A percentile compares a stretch with the other conserved stretches of the same genome.
Conservation (phyloP, 495 filamentous ascomycete species). For the Cairneyella variabilis region DNA sequence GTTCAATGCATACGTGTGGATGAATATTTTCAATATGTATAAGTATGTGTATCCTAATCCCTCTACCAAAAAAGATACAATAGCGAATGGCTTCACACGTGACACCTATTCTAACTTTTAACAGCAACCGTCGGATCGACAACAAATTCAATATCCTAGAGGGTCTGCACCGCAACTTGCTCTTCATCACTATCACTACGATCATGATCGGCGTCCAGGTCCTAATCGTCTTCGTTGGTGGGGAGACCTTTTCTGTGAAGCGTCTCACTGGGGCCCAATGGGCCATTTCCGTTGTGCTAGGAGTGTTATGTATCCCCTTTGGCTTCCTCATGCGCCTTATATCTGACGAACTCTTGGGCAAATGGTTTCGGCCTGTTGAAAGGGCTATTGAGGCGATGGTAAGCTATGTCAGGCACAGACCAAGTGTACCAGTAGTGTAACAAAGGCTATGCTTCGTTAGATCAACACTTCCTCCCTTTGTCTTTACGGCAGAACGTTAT, state of each 20-base stretch:
- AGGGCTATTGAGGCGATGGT: too few species aligned
- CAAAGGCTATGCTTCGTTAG: too few species aligned
- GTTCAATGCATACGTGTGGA: constrained; percentile 93
- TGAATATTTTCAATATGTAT: constrained; percentile 98
- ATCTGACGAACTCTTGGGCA: too few species aligned
- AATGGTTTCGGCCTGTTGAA: too few species aligned
- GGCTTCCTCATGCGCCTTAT: constrained; percentile 66
- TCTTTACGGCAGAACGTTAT: too few species aligned
- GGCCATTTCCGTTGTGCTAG: constrained; percentile 69
- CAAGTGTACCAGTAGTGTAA: too few species aligned
- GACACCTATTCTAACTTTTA: too few species aligned
- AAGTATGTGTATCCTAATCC: too few species aligned
- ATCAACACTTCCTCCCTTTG: too few species aligned
- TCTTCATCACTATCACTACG: constrained; percentile 71
- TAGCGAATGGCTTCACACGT: too few species aligned
- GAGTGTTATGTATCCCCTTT: constrained; percentile 64
- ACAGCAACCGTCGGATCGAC: constrained; percentile 73
- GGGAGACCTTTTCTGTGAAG: constrained; percentile 64
- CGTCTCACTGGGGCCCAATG: constrained; percentile 61
- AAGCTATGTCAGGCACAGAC: too few species aligned
- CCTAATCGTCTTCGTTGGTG: constrained; percentile 73
- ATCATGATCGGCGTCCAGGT: constrained; percentile 75
- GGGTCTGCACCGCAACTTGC: constrained; percentile 68
- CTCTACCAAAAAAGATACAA: too few species aligned
- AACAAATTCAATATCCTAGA: constrained; percentile 87